Evolutionary conservation across 179 eudicot genomes (phyloP), one percentile per base, ranked within the genome.

Genomic region (Silene vulgaris): DNA sequence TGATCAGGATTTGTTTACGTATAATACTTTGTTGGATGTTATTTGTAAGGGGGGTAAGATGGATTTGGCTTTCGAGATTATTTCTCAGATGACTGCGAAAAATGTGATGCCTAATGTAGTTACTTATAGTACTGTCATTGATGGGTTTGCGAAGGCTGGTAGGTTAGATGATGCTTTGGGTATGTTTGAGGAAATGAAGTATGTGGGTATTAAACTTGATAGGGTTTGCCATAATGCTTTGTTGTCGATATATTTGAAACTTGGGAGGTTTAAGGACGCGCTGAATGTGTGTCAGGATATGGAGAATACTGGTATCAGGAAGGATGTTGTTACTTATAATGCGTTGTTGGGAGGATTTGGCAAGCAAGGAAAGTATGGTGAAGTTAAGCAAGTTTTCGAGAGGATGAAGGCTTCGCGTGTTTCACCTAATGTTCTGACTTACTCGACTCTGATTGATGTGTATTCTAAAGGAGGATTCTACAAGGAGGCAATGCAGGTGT

Each of bases 321-420:
- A 88, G 76, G 98, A 94, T 80, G 98, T 94, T 73, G 97, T 94
- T 57, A 94, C 98, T 40, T 94, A 91, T 68, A 94, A 94, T 81
- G 91, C 98, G 3, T 84, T 94, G 76, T 76, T 94, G 77, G 97
- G 90, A 76, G 98, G 98, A 17, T 89, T 87, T 80, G 98, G 98
- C 50, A 94, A 94, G 75, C 98, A 94, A 81, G 98, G 97, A 40
- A 90, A 83, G 86, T 94, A 92, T 74, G 86, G 76, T 69, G 85
- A 90, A 80, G 97, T 92, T 52, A 90, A 87, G 64, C 82, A 86
- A 13, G 85, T 92, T 71, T 89, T 90, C 74, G 77, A 60, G 66
- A 80, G 85, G 85, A 94, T 94, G 97, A 94, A 89, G 76, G 74
- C 64, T 21, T 87, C 86, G 37, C 84, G 79, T 6, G 85, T 94